phyloP scores from a whole-genome alignment of 108 stramenopile species.

The Chaetoceros muelleri region DNA sequence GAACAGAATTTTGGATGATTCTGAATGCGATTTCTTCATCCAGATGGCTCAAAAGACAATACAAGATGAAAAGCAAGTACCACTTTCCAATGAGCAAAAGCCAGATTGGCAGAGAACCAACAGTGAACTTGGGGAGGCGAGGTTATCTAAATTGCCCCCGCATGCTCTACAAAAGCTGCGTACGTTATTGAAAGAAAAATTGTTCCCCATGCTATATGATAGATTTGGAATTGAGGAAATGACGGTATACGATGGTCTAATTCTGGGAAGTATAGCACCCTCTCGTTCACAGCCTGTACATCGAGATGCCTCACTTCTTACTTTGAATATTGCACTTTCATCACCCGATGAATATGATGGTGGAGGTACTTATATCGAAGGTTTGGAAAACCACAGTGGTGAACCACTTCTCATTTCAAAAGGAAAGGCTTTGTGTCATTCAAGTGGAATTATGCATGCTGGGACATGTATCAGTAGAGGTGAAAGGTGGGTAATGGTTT shows the following conservation, averaged over 20 bases:
- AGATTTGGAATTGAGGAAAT: background rate
- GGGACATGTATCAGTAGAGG: background rate
- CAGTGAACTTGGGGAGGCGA: background rate
- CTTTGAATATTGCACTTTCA: slow-evolving; percentile 4
- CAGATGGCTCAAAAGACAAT: background rate
- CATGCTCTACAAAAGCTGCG: background rate
- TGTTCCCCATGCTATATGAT: background rate
- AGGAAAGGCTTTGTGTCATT: slow-evolving; percentile 3
- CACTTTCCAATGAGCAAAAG: background rate
- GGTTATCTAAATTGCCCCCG: slow-evolving; percentile 3
- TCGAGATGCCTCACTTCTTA: slow-evolving; percentile 1
- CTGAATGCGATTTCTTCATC: slow-evolving; percentile 1
- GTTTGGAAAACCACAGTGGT: background rate
- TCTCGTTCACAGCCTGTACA: background rate
- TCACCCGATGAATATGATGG: background rate
- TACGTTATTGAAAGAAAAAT: background rate
- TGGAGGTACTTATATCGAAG: slow-evolving; percentile 6
- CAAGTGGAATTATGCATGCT: background rate
- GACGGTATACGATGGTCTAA: slow-evolving; percentile 1
- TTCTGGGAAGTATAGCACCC: slow-evolving; percentile 3
- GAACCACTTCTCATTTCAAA: background rate
- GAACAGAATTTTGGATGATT: background rate
- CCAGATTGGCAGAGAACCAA: slow-evolving; percentile 1
- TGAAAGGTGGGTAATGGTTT: slow-evolving; percentile 15
- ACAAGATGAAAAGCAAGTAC: background rate